phyloP scores from a whole-genome alignment of 257 asterid genomes.

The Nicotiana sylvestris region DNA sequence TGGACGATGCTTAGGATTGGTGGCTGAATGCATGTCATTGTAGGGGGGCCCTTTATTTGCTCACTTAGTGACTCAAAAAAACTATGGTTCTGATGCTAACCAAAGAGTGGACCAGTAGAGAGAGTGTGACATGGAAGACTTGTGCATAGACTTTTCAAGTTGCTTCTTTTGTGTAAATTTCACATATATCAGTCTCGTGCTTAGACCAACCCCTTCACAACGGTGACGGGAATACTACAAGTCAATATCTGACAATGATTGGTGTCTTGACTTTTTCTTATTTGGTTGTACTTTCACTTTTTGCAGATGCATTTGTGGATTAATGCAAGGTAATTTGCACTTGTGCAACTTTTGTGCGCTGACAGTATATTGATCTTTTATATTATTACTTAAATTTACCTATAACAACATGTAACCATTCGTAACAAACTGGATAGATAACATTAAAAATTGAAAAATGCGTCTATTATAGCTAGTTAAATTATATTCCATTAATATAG shows the following conservation, averaged over 20 bases:
- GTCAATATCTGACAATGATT: conserved; percentile 9
- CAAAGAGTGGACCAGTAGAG: conserved; percentile 1
- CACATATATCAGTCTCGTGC: conserved; percentile 32
- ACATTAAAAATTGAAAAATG: not conserved
- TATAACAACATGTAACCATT: not conserved
- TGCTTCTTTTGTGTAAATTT: not conserved
- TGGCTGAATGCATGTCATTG: not conserved
- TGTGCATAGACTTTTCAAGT: conserved; percentile 44
- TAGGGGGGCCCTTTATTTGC: not conserved
- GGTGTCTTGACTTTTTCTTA: not conserved
- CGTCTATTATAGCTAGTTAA: not conserved
- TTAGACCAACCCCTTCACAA: conserved; percentile 29
- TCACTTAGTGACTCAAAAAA: not conserved
- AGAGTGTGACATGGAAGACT: conserved; percentile 49
- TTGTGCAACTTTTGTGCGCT: not conserved
- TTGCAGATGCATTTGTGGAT: not conserved
- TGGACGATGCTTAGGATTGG: not conserved
- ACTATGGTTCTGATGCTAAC: conserved; percentile 15
- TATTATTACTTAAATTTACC: not conserved
- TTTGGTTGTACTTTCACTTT: not conserved
- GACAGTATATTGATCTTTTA: not conserved
- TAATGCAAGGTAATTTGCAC: not conserved
- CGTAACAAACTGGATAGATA: not conserved
- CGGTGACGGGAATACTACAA: not conserved
- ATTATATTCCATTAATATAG: too few species aligned